phyloP scores from a whole-genome alignment of 768 basidiomycete genomes.

The Tricholomella constricta region DNA sequence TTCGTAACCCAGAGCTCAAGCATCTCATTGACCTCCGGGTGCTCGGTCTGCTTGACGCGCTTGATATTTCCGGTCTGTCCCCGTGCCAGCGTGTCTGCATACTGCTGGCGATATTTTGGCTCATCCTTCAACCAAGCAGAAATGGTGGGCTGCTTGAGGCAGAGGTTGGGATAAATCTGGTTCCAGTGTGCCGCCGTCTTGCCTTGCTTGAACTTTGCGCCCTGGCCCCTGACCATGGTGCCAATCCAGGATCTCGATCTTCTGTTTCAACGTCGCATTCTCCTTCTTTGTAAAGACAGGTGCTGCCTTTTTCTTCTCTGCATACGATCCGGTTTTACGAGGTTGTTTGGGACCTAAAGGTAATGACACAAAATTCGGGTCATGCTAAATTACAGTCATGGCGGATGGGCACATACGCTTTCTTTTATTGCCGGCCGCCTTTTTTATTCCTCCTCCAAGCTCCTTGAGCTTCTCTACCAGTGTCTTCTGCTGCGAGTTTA shows the following conservation, averaged over 20 bases:
- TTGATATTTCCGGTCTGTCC: slow-evolving; percentile 1
- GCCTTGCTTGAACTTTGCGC: slow-evolving; percentile 3
- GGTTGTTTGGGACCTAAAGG: background rate
- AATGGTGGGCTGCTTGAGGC: slow-evolving; percentile 7
- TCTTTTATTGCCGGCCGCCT: background rate
- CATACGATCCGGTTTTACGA: background rate
- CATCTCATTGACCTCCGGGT: slow-evolving; percentile 11
- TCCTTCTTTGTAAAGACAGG: slow-evolving; percentile 15
- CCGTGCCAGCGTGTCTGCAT: background rate
- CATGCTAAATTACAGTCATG: background rate
- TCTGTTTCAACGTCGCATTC: slow-evolving; percentile 26
- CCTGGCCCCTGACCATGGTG: slow-evolving; percentile 1
- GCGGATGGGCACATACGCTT: background rate
- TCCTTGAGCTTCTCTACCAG: slow-evolving; percentile 5
- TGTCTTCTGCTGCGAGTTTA: slow-evolving; percentile 8
- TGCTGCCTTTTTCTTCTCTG: background rate
- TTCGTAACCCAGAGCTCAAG: slow-evolving; percentile 9
- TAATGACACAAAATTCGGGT: background rate
- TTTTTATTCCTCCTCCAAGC: background rate
- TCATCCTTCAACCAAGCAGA: slow-evolving; percentile 8
- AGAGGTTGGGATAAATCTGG: slow-evolving; percentile 7
- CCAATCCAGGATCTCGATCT: slow-evolving; percentile 25
- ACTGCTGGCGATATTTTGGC: background rate
- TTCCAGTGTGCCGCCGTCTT: background rate
- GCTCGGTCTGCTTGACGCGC: slow-evolving; percentile 7